phyloP scores from a whole-genome alignment of 2,329 filamentous ascomycete species.

The Claviceps sp. region DNA sequence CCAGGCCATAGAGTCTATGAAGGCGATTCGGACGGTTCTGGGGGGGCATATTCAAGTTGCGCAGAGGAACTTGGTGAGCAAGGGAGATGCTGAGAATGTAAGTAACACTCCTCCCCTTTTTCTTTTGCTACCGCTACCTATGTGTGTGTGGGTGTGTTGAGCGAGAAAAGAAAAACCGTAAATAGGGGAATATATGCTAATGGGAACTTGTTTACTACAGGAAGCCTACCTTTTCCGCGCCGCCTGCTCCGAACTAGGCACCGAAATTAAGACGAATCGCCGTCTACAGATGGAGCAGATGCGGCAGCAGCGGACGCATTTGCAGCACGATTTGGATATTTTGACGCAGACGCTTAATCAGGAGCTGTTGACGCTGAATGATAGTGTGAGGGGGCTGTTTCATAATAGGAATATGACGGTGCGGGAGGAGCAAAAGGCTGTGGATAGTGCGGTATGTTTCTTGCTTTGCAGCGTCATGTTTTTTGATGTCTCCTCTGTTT shows the following conservation, averaged over 20 bases:
- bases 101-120: constrained; percentile 1
- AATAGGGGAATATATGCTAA: not conserved
- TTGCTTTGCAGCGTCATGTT: too few relatives aligned
- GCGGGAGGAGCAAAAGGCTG: constrained; percentile 70
- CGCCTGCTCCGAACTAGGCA: constrained; percentile 80
- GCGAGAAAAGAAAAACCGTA: not conserved
- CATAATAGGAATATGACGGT: constrained; percentile 92
- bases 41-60: constrained; percentile 71
- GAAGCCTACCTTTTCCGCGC: constrained; percentile 89
- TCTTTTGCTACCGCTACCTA: too few relatives aligned
- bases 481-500: too few relatives aligned
- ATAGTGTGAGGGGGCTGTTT: constrained; percentile 90
- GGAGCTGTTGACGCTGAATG: constrained; percentile 68
- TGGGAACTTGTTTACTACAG: constrained; percentile 18
- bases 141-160: not conserved
- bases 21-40: constrained; percentile 68
- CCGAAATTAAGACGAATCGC: constrained; percentile 70
- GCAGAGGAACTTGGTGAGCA: constrained; percentile 67
- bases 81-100: constrained; percentile 80
- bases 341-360: constrained; percentile 73
- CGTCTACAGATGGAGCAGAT: constrained; percentile 67
- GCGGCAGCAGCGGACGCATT: constrained; percentile 66
- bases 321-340: constrained; percentile 95
- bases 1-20: constrained; percentile 82
- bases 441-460: constrained; percentile 59